Evolutionary conservation across 495 filamentous ascomycete species (phyloP).

Genomic region (Chaetomium fimeti): DNA sequence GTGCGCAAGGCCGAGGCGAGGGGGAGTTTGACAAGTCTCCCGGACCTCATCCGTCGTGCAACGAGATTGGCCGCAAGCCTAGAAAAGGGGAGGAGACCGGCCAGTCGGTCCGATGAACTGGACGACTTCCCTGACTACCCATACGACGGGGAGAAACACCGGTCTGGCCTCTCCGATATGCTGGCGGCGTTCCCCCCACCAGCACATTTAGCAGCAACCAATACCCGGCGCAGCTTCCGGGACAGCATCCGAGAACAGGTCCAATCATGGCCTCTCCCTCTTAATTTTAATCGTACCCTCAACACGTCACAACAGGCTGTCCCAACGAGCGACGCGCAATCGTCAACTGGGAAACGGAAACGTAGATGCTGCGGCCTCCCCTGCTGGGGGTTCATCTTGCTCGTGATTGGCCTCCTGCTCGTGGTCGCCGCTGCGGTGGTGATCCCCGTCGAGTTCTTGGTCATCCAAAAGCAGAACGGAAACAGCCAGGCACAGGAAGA

Average conservation of each 20-base stretch:
- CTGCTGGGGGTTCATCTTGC: conserved; percentile 69
- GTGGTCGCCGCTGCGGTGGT: conserved; percentile 84
- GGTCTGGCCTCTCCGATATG: conserved; percentile 77
- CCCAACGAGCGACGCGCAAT: conserved; percentile 23
- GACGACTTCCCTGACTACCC: conserved; percentile 43
- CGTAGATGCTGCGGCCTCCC: conserved; percentile 74
- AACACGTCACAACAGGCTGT: conserved; percentile 36
- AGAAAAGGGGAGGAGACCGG: conserved; percentile 77
- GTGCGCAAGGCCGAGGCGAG: conserved; percentile 75
- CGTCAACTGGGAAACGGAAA: conserved; percentile 24
- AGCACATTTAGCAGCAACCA: conserved; percentile 43
- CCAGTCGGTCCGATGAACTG: conserved; percentile 62
- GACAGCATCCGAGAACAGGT: conserved; percentile 40
- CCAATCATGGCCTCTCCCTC: conserved; percentile 45
- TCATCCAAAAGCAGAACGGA: conserved; percentile 54
- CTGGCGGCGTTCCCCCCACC: conserved; percentile 89
- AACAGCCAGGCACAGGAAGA: conserved; percentile 34
- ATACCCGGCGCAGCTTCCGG: conserved; percentile 50
- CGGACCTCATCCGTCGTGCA: conserved; percentile 84
- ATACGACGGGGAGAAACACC: conserved; percentile 44
- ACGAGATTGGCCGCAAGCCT: conserved; percentile 84
- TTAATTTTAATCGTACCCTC: conserved; percentile 30
- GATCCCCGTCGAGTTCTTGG: conserved; percentile 80
- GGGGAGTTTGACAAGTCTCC: conserved; percentile 85
- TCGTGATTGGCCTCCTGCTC: conserved; percentile 66